phyloP scores from a whole-genome alignment of 352 stramenopile genomes.

The Phytophthora pini region DNA sequence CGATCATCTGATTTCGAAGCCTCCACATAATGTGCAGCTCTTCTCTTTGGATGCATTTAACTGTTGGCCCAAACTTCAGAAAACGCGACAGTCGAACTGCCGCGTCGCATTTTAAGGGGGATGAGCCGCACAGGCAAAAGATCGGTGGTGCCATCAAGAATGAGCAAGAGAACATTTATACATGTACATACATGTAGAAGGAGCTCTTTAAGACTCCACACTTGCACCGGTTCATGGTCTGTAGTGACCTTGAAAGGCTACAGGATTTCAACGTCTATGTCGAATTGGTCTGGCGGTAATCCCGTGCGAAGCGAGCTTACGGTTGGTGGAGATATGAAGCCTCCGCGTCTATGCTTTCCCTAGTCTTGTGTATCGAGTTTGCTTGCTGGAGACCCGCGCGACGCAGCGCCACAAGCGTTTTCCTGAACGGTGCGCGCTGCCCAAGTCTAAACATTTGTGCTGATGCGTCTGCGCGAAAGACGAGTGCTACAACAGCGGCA shows the following conservation, averaged over 20 bases:
- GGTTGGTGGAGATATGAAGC: constrained; percentile 5
- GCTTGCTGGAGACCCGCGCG: constrained; percentile 5
- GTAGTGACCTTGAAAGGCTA: constrained; percentile 6
- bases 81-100: constrained; percentile 18
- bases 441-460: constrained; percentile 18
- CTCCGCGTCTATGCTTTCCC: constrained; percentile 19
- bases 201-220: background rate
- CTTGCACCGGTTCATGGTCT: background rate
- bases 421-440: constrained; percentile 3
- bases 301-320: background rate
- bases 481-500: background rate
- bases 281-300: constrained; percentile 1
- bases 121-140: constrained; percentile 6
- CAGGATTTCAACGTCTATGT: constrained; percentile 18
- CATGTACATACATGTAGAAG: background rate
- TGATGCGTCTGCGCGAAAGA: constrained; percentile 22
- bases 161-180: too few relatives aligned
- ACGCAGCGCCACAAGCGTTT: constrained; percentile 22
- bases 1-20: too few relatives aligned
- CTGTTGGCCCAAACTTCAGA: background rate
- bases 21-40: too few relatives aligned
- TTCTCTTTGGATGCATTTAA: background rate
- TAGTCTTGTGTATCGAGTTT: constrained; percentile 9
- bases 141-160: constrained; percentile 10
- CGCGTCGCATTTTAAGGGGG: constrained; percentile 13